A percentile compares a stretch with the other conserved stretches of the same genome.
phyloP scores from a whole-genome alignment of 2,329 filamentous ascomycete genomes.

The Helotiales sp. region DNA sequence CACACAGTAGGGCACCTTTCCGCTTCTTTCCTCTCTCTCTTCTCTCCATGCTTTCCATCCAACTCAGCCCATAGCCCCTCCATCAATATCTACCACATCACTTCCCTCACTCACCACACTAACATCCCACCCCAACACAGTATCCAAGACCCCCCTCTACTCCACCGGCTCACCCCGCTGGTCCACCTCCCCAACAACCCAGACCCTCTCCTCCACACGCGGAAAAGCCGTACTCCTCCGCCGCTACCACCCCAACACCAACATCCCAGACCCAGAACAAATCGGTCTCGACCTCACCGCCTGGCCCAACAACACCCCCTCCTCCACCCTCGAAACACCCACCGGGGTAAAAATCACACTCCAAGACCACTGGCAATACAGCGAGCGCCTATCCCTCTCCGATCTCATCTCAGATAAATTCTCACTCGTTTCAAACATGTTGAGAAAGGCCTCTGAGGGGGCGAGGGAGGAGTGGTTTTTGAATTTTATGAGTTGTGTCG shows the following conservation, averaged over 20 bases:
- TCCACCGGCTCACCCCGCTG: constrained; percentile 46
- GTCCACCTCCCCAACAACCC: constrained; percentile 60
- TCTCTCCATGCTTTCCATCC: too few species aligned
- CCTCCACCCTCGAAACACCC: constrained; percentile 49
- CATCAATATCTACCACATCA: too few species aligned
- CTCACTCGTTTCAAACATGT: constrained; percentile 39
- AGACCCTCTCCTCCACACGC: constrained; percentile 60
- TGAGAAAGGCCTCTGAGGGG: constrained; percentile 35
- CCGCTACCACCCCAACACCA: constrained; percentile 55
- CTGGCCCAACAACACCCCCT: constrained; percentile 67
- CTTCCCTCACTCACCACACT: too few species aligned
- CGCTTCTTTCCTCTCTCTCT: too few species aligned
- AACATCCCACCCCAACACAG: too few species aligned
- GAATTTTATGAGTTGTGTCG: constrained; percentile 46
- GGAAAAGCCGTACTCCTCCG: constrained; percentile 69
- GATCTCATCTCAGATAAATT: constrained; percentile 42
- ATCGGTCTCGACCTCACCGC: constrained; percentile 40
- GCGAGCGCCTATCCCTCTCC: constrained; percentile 38
- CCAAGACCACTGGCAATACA: constrained; percentile 49
- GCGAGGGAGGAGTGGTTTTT: constrained; percentile 38
- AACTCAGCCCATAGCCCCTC: too few species aligned
- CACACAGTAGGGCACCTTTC: too few species aligned
- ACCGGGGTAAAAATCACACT: constrained; percentile 40
- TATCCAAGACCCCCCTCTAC: constrained; percentile 40
- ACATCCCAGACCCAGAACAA: constrained; percentile 32